Conservation (phyloP, 305 asterid genomes). For the Plantago lanceolata region DNA sequence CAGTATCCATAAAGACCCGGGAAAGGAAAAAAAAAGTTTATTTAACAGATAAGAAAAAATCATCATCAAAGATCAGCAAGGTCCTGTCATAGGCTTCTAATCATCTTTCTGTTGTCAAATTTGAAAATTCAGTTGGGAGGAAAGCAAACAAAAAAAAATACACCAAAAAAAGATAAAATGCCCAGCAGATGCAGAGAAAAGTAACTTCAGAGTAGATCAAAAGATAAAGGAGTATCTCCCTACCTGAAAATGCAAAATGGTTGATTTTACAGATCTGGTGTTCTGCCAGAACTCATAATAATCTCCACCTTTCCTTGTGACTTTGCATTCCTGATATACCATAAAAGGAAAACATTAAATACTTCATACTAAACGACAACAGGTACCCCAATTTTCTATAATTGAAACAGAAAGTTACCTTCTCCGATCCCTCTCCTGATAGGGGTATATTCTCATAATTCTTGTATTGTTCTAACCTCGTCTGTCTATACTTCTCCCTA, state of each 20-base stretch:
- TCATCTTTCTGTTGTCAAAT: no score
- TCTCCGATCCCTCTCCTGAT: conserved; percentile 43
- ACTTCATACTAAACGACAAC: background rate
- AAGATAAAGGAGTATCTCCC: conserved; percentile 4
- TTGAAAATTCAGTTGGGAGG: no score
- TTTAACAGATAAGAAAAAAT: background rate
- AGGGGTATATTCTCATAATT: conserved; percentile 50
- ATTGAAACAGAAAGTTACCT: conserved; percentile 30
- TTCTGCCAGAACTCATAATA: conserved; percentile 66
- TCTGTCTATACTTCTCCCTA: conserved; percentile 46
- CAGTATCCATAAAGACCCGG: background rate
- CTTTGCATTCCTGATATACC: conserved; percentile 40
- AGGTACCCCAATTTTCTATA: background rate
- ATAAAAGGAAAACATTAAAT: background rate
- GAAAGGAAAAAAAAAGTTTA: background rate
- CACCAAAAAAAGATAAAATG: no score
- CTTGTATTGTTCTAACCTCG: conserved; percentile 51
- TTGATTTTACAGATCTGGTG: conserved; percentile 66
- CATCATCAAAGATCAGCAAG: background rate
- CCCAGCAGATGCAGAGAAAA: background rate
- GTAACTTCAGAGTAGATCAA: conserved; percentile 9
- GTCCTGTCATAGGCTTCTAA: no score
- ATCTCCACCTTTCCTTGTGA: conserved; percentile 50
- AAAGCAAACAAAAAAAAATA: no score
- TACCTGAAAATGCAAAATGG: conserved; percentile 71